Conservation (phyloP, 768 basidiomycete species). For the Cyathus striatus region DNA sequence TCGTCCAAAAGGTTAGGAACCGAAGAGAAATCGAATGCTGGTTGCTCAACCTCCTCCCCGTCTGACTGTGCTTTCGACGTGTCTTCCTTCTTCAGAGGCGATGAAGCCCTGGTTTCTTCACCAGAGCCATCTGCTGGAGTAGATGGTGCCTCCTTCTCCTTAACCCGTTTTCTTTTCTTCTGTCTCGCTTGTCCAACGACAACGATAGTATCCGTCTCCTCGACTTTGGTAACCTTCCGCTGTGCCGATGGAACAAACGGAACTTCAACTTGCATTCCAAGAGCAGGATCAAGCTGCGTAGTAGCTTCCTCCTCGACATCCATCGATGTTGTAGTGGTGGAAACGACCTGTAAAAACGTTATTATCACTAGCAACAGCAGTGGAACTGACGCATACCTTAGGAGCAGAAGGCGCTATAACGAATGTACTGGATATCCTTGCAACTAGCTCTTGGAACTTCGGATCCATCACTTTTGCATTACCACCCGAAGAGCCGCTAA, state of each 20-base stretch:
- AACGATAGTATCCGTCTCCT: conserved; percentile 69
- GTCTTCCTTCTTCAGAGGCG: conserved; percentile 15
- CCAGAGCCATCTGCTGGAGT: conserved; percentile 5
- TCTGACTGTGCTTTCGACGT: conserved; percentile 11
- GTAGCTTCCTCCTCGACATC: conserved; percentile 1
- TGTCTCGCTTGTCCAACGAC: conserved; percentile 61
- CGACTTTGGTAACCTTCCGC: conserved; percentile 35
- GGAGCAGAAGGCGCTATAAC: conserved; percentile 53
- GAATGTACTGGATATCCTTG: conserved; percentile 64
- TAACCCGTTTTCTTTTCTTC: conserved; percentile 61
- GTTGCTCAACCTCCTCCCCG: conserved; percentile 22
- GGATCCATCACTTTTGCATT: conserved; percentile 3
- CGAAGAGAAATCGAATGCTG: conserved; percentile 63
- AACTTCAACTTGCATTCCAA: conserved; percentile 59
- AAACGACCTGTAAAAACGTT: too few relatives aligned
- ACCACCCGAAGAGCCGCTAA: conserved; percentile 4
- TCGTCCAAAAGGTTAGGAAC: conserved; percentile 73
- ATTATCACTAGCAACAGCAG: too few relatives aligned
- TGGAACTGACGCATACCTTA: conserved; percentile 31
- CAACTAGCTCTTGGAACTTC: conserved; percentile 49
- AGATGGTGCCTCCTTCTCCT: conserved; percentile 7
- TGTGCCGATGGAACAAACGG: conserved; percentile 71
- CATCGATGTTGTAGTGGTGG: too few relatives aligned
- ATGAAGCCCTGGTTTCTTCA: too few relatives aligned
- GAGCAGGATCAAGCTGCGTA: conserved; percentile 13